These are phyloP conservation scores for Umbellularia californica DNA, from an alignment of 164 flowering plant species.

Conservation along the genomic window DNA sequence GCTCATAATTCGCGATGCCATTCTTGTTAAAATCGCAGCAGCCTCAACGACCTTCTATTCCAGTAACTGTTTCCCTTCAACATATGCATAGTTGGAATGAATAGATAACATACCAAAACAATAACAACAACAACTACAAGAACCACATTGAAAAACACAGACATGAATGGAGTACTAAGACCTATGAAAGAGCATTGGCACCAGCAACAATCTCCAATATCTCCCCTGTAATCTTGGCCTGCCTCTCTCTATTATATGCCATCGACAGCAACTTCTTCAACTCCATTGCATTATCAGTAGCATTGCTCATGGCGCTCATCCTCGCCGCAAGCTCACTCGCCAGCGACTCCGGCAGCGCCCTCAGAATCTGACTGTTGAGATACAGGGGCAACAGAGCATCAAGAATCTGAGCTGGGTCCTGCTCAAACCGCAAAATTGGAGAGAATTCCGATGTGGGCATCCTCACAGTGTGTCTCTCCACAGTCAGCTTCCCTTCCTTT, in stretches of 20 bases:
- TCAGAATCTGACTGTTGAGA: slow-evolving; percentile 79
- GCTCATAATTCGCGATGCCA: too few species aligned
- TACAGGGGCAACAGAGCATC: slow-evolving; percentile 90
- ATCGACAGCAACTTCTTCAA: slow-evolving; percentile 55
- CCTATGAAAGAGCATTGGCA: slow-evolving; percentile 53
- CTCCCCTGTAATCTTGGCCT: slow-evolving; percentile 86
- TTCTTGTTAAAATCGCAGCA: too few species aligned
- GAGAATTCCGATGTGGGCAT: slow-evolving; percentile 27
- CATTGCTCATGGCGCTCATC: slow-evolving; percentile 86
- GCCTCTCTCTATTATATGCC: slow-evolving; percentile 59
- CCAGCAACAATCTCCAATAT: slow-evolving; percentile 94
- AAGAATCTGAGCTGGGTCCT: slow-evolving; percentile 92
- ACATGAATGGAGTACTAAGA: not conserved
- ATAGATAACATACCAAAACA: too few species aligned
- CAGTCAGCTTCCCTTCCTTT: slow-evolving; percentile 70
- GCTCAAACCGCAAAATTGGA: slow-evolving; percentile 74
- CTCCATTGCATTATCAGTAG: slow-evolving; percentile 79
- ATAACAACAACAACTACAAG: not conserved
- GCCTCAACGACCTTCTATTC: too few species aligned
- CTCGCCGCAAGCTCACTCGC: slow-evolving; percentile 93
- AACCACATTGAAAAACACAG: not conserved
- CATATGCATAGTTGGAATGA: too few species aligned
- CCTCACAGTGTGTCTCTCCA: slow-evolving; percentile 49
- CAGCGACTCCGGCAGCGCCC: slow-evolving; percentile 80
- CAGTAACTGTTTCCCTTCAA: too few species aligned